A percentile compares a stretch with the other conserved stretches of the same genome.
Evolutionary conservation across 2,329 filamentous ascomycete species (phyloP).

Genomic region (Chrysosporium keratinophilum): DNA sequence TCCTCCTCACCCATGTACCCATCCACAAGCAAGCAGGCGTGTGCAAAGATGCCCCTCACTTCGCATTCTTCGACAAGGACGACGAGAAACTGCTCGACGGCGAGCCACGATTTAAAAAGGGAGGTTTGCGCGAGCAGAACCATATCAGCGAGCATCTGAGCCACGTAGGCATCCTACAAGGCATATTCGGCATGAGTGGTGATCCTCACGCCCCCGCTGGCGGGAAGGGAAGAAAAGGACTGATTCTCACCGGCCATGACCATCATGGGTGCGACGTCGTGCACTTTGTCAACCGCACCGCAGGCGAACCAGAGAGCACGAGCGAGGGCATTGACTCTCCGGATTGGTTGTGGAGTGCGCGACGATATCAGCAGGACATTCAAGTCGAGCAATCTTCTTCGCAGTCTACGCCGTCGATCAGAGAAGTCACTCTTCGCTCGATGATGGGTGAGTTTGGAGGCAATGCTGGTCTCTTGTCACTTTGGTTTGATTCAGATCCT

Average conservation of each 20-base stretch:
- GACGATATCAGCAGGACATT: constrained; percentile 20
- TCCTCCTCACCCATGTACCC: constrained; percentile 86
- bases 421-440: constrained; percentile 86
- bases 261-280: constrained; percentile 87
- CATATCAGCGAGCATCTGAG: constrained; percentile 66
- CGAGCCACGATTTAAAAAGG: constrained; percentile 29
- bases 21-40: constrained; percentile 72
- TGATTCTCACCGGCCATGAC: constrained; percentile 88
- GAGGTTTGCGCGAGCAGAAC: constrained; percentile 71
- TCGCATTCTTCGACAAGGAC: constrained; percentile 64
- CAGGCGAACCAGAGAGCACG: constrained; percentile 12
- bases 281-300: constrained; percentile 62
- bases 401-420: constrained; percentile 40
- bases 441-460: constrained; percentile 99
- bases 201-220: constrained; percentile 47
- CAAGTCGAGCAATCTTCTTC: background rate
- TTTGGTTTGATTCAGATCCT: constrained; percentile 68
- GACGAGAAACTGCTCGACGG: constrained; percentile 36
- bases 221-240: constrained; percentile 59
- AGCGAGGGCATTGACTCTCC: constrained; percentile 4
- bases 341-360: constrained; percentile 30
- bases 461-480: constrained; percentile 75
- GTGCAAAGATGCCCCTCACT: constrained; percentile 75
- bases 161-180: constrained; percentile 62
- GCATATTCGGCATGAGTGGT: constrained; percentile 67